Evolutionary conservation across 2,329 filamentous ascomycete genomes (phyloP).

Genomic region (Exophiala sp.): DNA sequence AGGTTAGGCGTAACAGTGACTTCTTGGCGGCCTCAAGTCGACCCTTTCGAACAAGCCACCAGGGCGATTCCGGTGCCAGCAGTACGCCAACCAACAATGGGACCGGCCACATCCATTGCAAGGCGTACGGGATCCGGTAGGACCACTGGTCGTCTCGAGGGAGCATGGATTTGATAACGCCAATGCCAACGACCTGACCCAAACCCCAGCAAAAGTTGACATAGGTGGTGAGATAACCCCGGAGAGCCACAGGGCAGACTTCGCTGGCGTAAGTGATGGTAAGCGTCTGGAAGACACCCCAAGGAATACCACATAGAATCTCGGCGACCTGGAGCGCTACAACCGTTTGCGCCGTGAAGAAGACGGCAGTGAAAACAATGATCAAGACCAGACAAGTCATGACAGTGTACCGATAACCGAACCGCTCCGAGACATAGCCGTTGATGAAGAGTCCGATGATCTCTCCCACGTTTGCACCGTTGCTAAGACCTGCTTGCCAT

Average conservation of each 20-base stretch:
- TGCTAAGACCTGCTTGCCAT: constrained; percentile 34
- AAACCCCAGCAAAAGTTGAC: constrained; percentile 37
- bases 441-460: constrained; percentile 48
- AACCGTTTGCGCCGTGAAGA: constrained; percentile 48
- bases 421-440: constrained; percentile 47
- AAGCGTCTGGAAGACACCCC: constrained; percentile 49
- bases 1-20: constrained; percentile 42
- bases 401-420: constrained; percentile 49
- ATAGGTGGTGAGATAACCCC: constrained; percentile 43
- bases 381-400: constrained; percentile 44
- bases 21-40: constrained; percentile 44
- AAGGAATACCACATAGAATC: constrained; percentile 47
- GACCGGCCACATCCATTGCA: constrained; percentile 51
- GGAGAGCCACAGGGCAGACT: constrained; percentile 43
- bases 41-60: constrained; percentile 47
- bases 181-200: constrained; percentile 48
- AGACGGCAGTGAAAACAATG: constrained; percentile 45
- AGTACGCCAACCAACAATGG: constrained; percentile 44
- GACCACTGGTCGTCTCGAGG: constrained; percentile 45
- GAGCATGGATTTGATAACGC: constrained; percentile 47
- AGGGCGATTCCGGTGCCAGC: constrained; percentile 48
- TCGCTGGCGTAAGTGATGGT: constrained; percentile 45
- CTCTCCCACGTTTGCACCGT: constrained; percentile 31
- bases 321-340: constrained; percentile 46
- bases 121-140: constrained; percentile 47